Conservation (phyloP, 192 early-diverging fungal species). For the Diversispora epigaea region DNA sequence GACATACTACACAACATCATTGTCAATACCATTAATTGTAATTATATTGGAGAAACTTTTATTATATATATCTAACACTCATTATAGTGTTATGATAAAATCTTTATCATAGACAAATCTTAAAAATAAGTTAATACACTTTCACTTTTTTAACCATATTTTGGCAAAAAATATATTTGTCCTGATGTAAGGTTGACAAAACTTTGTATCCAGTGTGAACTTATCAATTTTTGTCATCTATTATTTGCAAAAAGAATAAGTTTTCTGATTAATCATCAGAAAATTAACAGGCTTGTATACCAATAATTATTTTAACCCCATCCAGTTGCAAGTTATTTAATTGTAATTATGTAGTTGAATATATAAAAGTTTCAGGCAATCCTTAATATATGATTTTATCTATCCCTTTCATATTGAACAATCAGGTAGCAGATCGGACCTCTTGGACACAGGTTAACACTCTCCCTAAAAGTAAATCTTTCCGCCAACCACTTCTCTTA, state of each 20-base stretch:
- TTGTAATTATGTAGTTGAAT: not conserved
- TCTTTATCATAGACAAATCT: constrained; percentile 10
- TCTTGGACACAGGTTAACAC: not conserved
- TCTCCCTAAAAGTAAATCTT: not conserved
- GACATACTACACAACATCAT: constrained; percentile 7
- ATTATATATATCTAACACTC: constrained; percentile 21
- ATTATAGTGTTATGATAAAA: constrained; percentile 6
- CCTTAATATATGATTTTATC: not conserved
- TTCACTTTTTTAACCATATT: not conserved
- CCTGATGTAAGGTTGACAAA: constrained; percentile 5
- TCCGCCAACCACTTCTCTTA: not conserved
- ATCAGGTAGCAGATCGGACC: not conserved
- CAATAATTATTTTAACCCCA: constrained; percentile 3
- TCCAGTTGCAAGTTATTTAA: constrained; percentile 8
- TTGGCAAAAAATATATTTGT: constrained; percentile 17
- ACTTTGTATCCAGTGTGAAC: constrained; percentile 5
- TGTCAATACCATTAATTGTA: not conserved
- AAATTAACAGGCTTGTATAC: not conserved
- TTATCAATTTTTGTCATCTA: constrained; percentile 21
- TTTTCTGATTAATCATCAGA: not conserved
- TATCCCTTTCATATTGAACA: not conserved
- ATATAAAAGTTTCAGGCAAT: not conserved
- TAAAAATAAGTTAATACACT: constrained; percentile 23
- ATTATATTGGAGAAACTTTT: constrained; percentile 1
- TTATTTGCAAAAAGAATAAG: constrained; percentile 3